Evolutionary conservation across 1,284 basidiomycete species (phyloP), one percentile per base, ranked within the genome.

Genomic region (Ustilago hordei): DNA sequence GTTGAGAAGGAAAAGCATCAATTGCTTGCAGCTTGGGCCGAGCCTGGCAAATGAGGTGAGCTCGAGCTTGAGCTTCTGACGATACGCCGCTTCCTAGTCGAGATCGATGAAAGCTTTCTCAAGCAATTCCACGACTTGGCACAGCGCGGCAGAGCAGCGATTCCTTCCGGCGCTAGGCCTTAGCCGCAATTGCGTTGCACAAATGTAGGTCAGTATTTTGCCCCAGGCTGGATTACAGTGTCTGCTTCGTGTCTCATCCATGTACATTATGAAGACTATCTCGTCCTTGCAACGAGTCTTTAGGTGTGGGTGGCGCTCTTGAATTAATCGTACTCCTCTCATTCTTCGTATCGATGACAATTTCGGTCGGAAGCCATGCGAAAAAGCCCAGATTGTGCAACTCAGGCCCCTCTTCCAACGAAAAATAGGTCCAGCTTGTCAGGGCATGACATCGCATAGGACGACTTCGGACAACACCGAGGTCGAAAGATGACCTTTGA

Each of bases 1-100:
- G 54, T 73, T 5, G 64, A 73, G 32, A 56, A 68, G 48, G 65
- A 60, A 31, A 34, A 55, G 6, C 39, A 64, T 41, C 39, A 57
- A 52, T 64, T 73, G 3, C 45, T 73, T 5, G 70, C 70, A 17
- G 50, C 62, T 45, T 48, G 68, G 36, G 70, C 54, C 53, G 52
- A 58, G 32, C 55, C 61, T 15, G 32, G n/a, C 12, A 36, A 34
- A 31, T 73, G 70, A 57, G 23, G 23, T 28, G 32, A 43, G 12
- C 19, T 31, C 35, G 64, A 60, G 39, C 55, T 73, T 8, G 41
- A 67, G 7, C 35, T 50, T 34, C 64, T 73, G 6, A 31, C 45
- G 36, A 8, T 39, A 38, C 57, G 38, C 19, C 34, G 41, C 54
- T 32, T 43, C 50, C 17, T 54, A 4, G 5, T 73, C 57, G 54